These are phyloP conservation scores for Starmera stellimalicola DNA, from an alignment of 1,139 yeast species.

Conservation along the genomic window DNA sequence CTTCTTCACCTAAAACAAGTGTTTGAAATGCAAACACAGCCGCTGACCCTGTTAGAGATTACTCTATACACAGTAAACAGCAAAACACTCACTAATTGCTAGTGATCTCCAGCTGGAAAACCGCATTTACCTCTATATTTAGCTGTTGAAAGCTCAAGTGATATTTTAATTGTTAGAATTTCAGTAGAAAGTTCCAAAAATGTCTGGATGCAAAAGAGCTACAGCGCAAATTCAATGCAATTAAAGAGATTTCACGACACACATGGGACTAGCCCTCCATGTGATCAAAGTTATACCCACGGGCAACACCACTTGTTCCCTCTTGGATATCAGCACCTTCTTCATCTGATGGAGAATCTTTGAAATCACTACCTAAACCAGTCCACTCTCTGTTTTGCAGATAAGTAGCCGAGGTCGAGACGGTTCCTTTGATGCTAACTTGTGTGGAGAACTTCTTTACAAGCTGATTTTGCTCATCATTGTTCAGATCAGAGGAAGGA, in stretches of 20 bases:
- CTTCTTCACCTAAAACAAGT: too few species aligned
- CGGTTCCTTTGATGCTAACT: constrained; percentile 63
- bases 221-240: too few species aligned
- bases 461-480: constrained; percentile 24
- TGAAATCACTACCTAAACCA: constrained; percentile 83
- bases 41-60: too few species aligned
- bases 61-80: too few species aligned
- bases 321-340: constrained; percentile 70
- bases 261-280: constrained; percentile 4
- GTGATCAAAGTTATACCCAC: constrained; percentile 48
- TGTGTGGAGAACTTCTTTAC: constrained; percentile 52
- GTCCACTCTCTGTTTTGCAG: constrained; percentile 76
- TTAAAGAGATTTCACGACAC: too few species aligned
- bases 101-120: too few species aligned
- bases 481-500: constrained; percentile 18
- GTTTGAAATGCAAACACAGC: too few species aligned
- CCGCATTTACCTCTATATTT: too few species aligned
- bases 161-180: too few species aligned
- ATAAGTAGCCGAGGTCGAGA: constrained; percentile 79
- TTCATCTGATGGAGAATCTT: constrained; percentile 32
- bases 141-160: too few species aligned
- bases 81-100: not conserved
- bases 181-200: not conserved
- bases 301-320: constrained; percentile 81
- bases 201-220: not conserved